These are phyloP conservation scores for Tolypocladium amazonense DNA, from an alignment of 2,329 filamentous ascomycete genomes.

Conservation along the genomic window DNA sequence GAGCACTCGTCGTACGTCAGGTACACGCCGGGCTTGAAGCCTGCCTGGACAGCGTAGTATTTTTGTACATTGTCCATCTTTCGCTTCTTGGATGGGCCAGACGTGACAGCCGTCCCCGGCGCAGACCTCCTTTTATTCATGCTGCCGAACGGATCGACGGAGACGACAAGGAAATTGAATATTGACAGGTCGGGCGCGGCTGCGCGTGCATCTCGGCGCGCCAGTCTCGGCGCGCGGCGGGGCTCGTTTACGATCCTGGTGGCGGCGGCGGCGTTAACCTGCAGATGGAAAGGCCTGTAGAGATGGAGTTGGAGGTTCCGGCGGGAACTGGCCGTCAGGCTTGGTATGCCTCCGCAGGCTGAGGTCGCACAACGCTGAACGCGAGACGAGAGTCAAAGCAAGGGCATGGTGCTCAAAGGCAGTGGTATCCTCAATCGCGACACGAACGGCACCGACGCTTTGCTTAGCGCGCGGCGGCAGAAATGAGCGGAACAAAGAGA, in stretches of 20 bases:
- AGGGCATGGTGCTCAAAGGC: background rate
- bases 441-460: background rate
- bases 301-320: background rate
- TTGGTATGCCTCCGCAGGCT: background rate
- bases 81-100: constrained; percentile 30
- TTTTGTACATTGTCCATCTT: constrained; percentile 40
- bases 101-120: constrained; percentile 6
- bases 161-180: constrained; percentile 11
- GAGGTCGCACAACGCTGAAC: background rate
- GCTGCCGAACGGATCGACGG: background rate
- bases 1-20: constrained; percentile 50
- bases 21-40: constrained; percentile 51
- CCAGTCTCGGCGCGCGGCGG: constrained; percentile 8
- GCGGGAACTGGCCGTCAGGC: background rate
- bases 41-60: constrained; percentile 52
- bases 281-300: background rate
- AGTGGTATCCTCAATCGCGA: background rate
- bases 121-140: constrained; percentile 22
- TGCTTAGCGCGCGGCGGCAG: background rate
- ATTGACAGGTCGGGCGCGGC: constrained; percentile 9
- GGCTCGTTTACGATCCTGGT: background rate
- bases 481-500: background rate
- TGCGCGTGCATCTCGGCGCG: constrained; percentile 9
- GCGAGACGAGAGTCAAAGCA: background rate
- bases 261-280: background rate